Percentiles rank a stretch among this genome's conserved stretches.
phyloP scores from a whole-genome alignment of 176 grass and related monocot species.

The Sorghum bicolor region Sorghum_bicolor_NCBIv3 NC_012873.2:19714001-19714500 shows the following conservation, averaged over 20 bases:
- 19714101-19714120: conserved; percentile 65
- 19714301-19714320: not conserved
- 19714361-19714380: not conserved
- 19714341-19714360: not conserved
- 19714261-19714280: not conserved
- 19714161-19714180: not conserved
- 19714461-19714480: conserved; percentile 3
- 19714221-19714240: not conserved
- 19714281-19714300: not conserved
- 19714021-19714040: not conserved
- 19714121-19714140: conserved; percentile 15
- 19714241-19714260: not conserved
- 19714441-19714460: not conserved
- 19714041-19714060: conserved; percentile 12
- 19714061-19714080: conserved; percentile 63
- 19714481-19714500: not conserved
- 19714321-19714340: not conserved
- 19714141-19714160: not conserved
- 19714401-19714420: not conserved
- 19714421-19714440: not conserved
- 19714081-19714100: conserved; percentile 54
- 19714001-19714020: not conserved
- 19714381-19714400: not conserved
- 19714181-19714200: not conserved
- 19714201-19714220: not conserved